Conservation (phyloP, 306 rosid species). For the Rosa chinensis region DNA sequence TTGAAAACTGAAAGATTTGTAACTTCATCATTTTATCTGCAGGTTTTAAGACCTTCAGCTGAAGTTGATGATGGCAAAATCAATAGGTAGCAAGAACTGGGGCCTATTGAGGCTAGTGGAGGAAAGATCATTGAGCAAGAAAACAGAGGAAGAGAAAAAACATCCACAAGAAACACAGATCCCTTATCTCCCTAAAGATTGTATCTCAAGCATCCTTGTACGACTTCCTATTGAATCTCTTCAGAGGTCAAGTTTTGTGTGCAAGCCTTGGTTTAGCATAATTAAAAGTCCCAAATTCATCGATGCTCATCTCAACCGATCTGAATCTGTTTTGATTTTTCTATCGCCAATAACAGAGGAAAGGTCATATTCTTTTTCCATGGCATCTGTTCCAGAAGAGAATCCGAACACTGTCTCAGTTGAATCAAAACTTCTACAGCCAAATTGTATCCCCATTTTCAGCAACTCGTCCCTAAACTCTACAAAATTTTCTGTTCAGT, state of each 20-base stretch:
- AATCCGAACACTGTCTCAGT: constrained; percentile 33
- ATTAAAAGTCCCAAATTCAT: constrained; percentile 31
- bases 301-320: constrained; percentile 32
- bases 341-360: constrained; percentile 10
- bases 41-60: constrained; percentile 11
- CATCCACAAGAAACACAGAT: constrained; percentile 26
- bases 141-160: constrained; percentile 33
- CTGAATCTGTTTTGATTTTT: constrained; percentile 50
- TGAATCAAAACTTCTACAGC: constrained; percentile 29
- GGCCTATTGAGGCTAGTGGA: constrained; percentile 33
- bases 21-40: background rate
- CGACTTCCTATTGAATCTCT: constrained; percentile 50
- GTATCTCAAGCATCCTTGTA: constrained; percentile 40
- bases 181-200: constrained; percentile 46
- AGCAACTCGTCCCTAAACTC: constrained; percentile 3
- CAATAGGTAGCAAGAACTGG: constrained; percentile 23
- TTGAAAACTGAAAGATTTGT: background rate
- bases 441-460: constrained; percentile 27
- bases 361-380: background rate
- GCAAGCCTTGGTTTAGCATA: constrained; percentile 44
- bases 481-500: constrained; percentile 25
- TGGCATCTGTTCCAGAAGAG: constrained; percentile 9
- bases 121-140: constrained; percentile 31
- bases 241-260: constrained; percentile 47
- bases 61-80: constrained; percentile 18